Evolutionary conservation across 768 basidiomycete genomes (phyloP).

Genomic region (Pseudohyphozyma bogoriensis): DNA sequence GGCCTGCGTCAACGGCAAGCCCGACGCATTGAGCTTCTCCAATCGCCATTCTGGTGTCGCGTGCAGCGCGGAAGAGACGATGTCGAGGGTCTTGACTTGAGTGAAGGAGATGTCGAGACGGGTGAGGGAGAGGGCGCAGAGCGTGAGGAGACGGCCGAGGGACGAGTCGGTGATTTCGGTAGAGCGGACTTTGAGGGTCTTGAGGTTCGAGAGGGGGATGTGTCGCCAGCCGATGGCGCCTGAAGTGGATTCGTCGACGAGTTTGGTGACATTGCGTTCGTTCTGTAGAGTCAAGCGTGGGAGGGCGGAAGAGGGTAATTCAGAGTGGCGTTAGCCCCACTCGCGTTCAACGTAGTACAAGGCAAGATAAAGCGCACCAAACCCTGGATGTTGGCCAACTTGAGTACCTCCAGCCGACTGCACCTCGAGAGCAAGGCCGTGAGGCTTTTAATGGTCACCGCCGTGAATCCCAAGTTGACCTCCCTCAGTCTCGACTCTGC

Average conservation of each 20-base stretch:
- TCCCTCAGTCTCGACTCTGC: slow-evolving; percentile 5
- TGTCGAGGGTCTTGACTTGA: slow-evolving; percentile 23
- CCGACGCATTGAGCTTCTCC: slow-evolving; percentile 29
- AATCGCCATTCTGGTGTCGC: slow-evolving; percentile 14
- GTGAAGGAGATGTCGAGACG: slow-evolving; percentile 32
- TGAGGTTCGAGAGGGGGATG: slow-evolving; percentile 24
- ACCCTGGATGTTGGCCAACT: slow-evolving; percentile 22
- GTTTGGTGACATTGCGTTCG: slow-evolving; percentile 13
- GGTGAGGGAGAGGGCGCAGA: slow-evolving; percentile 19
- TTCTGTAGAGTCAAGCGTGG: neutral
- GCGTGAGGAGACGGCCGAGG: slow-evolving; percentile 24
- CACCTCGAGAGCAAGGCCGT: slow-evolving; percentile 19
- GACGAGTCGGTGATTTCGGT: slow-evolving; percentile 26
- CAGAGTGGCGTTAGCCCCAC: too few relatives aligned
- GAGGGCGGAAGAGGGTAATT: neutral
- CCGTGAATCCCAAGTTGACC: slow-evolving; percentile 28
- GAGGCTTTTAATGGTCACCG: slow-evolving; percentile 25
- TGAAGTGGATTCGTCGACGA: slow-evolving; percentile 14
- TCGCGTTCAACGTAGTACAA: neutral
- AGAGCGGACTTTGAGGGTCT: slow-evolving; percentile 27
- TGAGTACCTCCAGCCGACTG: slow-evolving; percentile 25
- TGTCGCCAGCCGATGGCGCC: slow-evolving; percentile 7
- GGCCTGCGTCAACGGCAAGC: slow-evolving; percentile 20
- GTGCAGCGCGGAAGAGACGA: slow-evolving; percentile 20
- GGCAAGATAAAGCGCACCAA: slow-evolving; percentile 8